Conservation (phyloP, 2,329 filamentous ascomycete species). For the Coccinonectria pachysandricola region DNA sequence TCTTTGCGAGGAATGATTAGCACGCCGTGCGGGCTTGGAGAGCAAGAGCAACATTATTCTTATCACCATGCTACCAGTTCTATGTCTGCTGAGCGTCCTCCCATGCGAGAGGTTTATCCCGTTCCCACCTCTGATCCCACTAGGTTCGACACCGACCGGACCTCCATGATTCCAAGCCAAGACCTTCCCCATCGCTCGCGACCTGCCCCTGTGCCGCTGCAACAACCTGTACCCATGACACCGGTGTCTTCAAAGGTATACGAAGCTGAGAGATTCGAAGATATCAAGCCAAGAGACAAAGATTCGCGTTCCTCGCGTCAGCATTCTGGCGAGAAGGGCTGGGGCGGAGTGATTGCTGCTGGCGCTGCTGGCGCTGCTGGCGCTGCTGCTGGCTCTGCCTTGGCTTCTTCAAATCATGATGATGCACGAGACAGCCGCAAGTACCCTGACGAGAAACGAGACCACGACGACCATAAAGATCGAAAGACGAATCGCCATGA, state of each 20-base stretch:
- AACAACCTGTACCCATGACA: conserved; percentile 72
- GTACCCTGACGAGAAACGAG: conserved; percentile 12
- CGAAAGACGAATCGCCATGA: conserved; percentile 7
- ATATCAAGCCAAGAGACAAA: conserved; percentile 26
- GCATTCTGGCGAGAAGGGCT: conserved; percentile 27
- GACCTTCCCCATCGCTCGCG: conserved; percentile 33
- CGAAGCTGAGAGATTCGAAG: conserved; percentile 27
- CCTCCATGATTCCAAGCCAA: conserved; percentile 29
- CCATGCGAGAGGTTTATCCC: conserved; percentile 55
- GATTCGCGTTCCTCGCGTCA: conserved; percentile 19
- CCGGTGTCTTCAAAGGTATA: conserved; percentile 64
- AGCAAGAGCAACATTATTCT: conserved; percentile 22
- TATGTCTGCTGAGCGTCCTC: conserved; percentile 11
- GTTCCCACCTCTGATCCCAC: conserved; percentile 55
- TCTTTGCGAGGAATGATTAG: conserved; percentile 47
- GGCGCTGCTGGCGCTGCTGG: conserved; percentile 38
- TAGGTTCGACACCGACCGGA: conserved; percentile 47
- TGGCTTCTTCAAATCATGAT: conserved; percentile 11
- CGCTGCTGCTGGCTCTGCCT: conserved; percentile 33
- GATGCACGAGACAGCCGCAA: conserved; percentile 9
- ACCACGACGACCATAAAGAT: conserved; percentile 8
- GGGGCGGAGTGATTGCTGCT: conserved; percentile 30
- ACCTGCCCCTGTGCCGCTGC: conserved; percentile 57
- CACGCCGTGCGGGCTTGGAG: conserved; percentile 42
- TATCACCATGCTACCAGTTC: conserved; percentile 16